A percentile compares a stretch with the other conserved stretches of the same genome.
phyloP scores from a whole-genome alignment of 2,329 filamentous ascomycete species.

The Trichoderma sp. region DNA sequence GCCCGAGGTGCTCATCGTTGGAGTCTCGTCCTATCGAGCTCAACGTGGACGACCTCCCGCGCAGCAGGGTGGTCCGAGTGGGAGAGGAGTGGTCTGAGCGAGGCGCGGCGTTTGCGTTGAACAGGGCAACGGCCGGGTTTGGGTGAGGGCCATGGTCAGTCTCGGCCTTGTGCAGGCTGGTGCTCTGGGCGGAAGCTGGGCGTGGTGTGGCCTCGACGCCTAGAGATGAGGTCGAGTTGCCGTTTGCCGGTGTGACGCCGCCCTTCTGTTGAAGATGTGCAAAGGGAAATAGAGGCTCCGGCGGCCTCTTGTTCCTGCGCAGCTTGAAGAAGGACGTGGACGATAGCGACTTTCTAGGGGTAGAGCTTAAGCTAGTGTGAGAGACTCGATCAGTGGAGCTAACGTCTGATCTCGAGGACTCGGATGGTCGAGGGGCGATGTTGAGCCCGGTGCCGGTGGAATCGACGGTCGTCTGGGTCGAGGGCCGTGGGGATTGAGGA shows the following conservation, averaged over 20 bases:
- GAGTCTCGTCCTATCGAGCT: slow-evolving; percentile 77
- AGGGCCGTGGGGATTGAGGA: slow-evolving; percentile 44
- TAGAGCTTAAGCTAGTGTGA: slow-evolving; percentile 62
- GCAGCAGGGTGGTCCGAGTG: slow-evolving; percentile 60
- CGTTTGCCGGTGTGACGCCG: slow-evolving; percentile 43
- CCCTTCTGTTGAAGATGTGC: slow-evolving; percentile 77
- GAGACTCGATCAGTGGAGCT: slow-evolving; percentile 70
- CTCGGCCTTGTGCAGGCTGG: slow-evolving; percentile 31
- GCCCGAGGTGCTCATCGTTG: slow-evolving; percentile 68
- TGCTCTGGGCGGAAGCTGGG: slow-evolving; percentile 43
- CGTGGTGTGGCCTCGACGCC: slow-evolving; percentile 40
- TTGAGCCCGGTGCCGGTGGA: slow-evolving; percentile 50
- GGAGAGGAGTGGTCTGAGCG: slow-evolving; percentile 69
- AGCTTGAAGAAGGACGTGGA: slow-evolving; percentile 80
- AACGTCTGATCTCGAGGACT: slow-evolving; percentile 87
- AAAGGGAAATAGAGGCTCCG: slow-evolving; percentile 79
- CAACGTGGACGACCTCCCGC: slow-evolving; percentile 86
- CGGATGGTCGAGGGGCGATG: slow-evolving; percentile 54
- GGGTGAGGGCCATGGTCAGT: slow-evolving; percentile 33
- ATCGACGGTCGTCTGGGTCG: slow-evolving; percentile 36
- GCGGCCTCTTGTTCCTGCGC: slow-evolving; percentile 73
- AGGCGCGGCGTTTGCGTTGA: slow-evolving; percentile 40
- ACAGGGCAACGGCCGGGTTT: slow-evolving; percentile 40
- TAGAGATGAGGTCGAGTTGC: slow-evolving; percentile 50
- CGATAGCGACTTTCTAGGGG: slow-evolving; percentile 61